phyloP scores from a whole-genome alignment of 345 rosid genomes.

The Gynandropsis gynandra region DNA sequence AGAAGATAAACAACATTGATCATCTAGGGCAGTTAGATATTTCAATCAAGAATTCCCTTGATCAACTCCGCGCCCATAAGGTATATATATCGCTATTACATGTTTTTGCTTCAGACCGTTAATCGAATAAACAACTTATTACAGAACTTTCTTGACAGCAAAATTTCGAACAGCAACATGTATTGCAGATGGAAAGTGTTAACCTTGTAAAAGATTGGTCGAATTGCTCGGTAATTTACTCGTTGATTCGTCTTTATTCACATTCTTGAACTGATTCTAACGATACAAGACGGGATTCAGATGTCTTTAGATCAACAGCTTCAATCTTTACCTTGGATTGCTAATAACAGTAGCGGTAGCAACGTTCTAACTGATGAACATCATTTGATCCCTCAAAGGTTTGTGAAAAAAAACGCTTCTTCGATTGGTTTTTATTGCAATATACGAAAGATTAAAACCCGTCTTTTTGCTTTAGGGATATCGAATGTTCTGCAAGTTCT shows the following conservation, averaged over 20 bases:
- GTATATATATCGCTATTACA: slow-evolving; percentile 18
- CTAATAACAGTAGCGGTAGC: slow-evolving; percentile 37
- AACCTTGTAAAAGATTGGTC: slow-evolving; percentile 40
- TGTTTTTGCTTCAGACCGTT: not conserved
- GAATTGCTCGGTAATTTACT: slow-evolving; percentile 25
- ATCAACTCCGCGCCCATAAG: slow-evolving; percentile 47
- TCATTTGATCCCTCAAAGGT: slow-evolving; percentile 46
- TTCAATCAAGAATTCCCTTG: slow-evolving; percentile 51
- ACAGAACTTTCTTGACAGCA: slow-evolving; percentile 10
- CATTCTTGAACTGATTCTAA: not conserved
- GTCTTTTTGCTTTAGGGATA: slow-evolving; percentile 35
- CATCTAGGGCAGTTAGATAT: slow-evolving; percentile 55
- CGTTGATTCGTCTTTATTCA: slow-evolving; percentile 1
- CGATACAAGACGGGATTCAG: slow-evolving; percentile 51
- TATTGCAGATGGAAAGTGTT: slow-evolving; percentile 40
- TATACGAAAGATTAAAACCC: too few relatives aligned
- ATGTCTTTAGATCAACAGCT: slow-evolving; percentile 60
- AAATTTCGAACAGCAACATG: slow-evolving; percentile 40
- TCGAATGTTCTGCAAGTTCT: slow-evolving; percentile 63
- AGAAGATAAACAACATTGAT: slow-evolving; percentile 51
- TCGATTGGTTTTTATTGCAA: too few relatives aligned
- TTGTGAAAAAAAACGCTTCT: slow-evolving; percentile 5
- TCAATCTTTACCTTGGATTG: slow-evolving; percentile 49
- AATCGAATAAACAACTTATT: not conserved
- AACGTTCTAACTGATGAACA: slow-evolving; percentile 47